Percentiles rank a stretch among this genome's conserved stretches.
Evolutionary conservation across 2,329 filamentous ascomycete species (phyloP).

Genomic region (Mycosphaerella sp.): DNA sequence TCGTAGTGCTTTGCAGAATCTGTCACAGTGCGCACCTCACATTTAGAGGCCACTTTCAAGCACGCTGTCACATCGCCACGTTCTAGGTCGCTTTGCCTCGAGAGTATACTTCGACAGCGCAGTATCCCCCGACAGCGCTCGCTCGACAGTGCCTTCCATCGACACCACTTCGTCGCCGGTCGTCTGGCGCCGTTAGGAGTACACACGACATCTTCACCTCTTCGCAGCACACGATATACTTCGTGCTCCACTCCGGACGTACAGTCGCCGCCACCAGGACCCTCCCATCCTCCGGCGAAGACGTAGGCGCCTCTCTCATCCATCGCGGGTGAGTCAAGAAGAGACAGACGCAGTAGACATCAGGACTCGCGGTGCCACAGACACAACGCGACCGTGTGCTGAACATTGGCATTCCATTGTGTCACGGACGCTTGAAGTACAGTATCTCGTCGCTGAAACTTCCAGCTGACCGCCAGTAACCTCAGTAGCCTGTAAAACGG

Average conservation of each 20-base stretch:
- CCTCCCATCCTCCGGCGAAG: background rate
- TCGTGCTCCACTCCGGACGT: background rate
- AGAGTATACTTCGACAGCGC: background rate
- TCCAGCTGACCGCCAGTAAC: conserved; percentile 19
- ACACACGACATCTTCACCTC: background rate
- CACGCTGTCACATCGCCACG: background rate
- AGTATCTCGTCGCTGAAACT: conserved; percentile 17
- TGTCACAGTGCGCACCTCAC: background rate
- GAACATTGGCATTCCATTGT: conserved; percentile 4
- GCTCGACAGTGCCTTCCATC: background rate
- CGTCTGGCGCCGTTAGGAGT: background rate
- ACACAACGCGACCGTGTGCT: conserved; percentile 3
- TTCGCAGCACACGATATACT: background rate
- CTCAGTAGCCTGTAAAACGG: conserved; percentile 23
- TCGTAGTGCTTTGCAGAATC: background rate
- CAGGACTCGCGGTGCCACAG: conserved; percentile 3
- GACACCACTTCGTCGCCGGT: background rate
- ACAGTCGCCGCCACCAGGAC: conserved; percentile 6
- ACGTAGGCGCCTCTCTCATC: conserved; percentile 1
- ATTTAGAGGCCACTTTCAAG: background rate
- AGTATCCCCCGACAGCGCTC: background rate
- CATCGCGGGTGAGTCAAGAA: conserved; percentile 3
- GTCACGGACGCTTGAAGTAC: conserved; percentile 2
- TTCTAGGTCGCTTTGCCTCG: background rate
- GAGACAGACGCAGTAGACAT: conserved; percentile 7